A percentile compares a stretch with the other conserved stretches of the same genome.
These are phyloP conservation scores for Kazachstania sp. DNA, from an alignment of 1,139 yeast species.

Conservation along the genomic window DNA sequence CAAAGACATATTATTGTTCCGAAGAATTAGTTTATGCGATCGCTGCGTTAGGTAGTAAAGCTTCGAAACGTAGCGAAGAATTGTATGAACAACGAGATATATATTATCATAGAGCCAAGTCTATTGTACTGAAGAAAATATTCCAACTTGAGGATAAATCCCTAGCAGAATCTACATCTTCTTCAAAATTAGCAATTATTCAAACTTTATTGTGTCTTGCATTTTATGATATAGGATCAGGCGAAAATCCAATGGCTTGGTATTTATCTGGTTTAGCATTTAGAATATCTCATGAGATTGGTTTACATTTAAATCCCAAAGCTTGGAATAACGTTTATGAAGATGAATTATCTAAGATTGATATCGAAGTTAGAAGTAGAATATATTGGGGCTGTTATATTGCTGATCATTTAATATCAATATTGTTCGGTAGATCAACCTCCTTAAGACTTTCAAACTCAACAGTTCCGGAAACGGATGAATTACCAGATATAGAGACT, in stretches of 20 bases:
- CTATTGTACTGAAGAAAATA: slow-evolving; percentile 36
- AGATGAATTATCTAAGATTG: slow-evolving; percentile 29
- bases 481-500: slow-evolving; percentile 45
- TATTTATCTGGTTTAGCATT: slow-evolving; percentile 53
- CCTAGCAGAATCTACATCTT: slow-evolving; percentile 21
- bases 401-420: slow-evolving; percentile 51
- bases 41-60: slow-evolving; percentile 48
- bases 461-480: slow-evolving; percentile 50
- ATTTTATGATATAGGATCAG: slow-evolving; percentile 49
- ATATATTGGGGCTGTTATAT: slow-evolving; percentile 58
- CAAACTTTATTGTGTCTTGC: slow-evolving; percentile 46
- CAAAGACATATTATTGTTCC: slow-evolving; percentile 39
- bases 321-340: slow-evolving; percentile 37
- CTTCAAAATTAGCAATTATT: slow-evolving; percentile 29
- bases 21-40: slow-evolving; percentile 44
- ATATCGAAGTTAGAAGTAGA: slow-evolving; percentile 47
- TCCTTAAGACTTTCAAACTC: slow-evolving; percentile 46
- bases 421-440: slow-evolving; percentile 49
- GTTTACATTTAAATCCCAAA: slow-evolving; percentile 51
- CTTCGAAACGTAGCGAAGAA: slow-evolving; percentile 37
- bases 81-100: slow-evolving; percentile 35
- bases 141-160: slow-evolving; percentile 32
- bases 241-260: slow-evolving; percentile 53
- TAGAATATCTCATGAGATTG: slow-evolving; percentile 54
- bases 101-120: slow-evolving; percentile 43